phyloP scores from a whole-genome alignment of 345 rosid species.

The Linum trigynum region DNA sequence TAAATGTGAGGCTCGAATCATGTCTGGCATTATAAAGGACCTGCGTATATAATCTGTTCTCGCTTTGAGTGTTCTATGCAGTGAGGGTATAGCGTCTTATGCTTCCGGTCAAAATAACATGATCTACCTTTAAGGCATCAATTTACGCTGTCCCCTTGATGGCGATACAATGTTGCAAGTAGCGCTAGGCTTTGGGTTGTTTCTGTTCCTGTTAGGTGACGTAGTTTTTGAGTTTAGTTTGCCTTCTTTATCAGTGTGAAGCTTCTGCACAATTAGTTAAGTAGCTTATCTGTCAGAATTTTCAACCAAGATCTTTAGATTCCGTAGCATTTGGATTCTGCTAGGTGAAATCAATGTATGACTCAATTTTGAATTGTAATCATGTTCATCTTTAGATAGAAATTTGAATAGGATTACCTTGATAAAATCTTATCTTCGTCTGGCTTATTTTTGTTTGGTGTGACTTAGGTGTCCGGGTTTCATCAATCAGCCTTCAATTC shows the following conservation, averaged over 20 bases:
- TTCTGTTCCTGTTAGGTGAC: not conserved
- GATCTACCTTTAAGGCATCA: not conserved
- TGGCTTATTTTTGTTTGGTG: constrained; percentile 28
- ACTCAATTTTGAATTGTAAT: not conserved
- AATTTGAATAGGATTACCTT: not conserved
- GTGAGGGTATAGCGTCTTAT: too few species aligned
- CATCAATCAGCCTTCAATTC: constrained; percentile 31
- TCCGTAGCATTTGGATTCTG: not conserved
- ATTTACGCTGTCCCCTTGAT: not conserved
- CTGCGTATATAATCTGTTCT: too few species aligned
- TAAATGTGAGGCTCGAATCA: too few species aligned
- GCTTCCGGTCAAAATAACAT: too few species aligned
- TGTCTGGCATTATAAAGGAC: too few species aligned
- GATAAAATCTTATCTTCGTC: not conserved
- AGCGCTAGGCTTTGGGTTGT: not conserved
- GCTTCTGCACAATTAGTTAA: too few species aligned
- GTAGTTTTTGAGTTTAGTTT: too few species aligned
- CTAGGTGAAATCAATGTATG: not conserved
- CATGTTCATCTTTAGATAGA: not conserved
- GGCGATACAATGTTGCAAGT: not conserved
- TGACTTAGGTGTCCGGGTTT: constrained; percentile 33
- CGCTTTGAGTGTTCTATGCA: too few species aligned
- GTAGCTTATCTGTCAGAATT: too few species aligned
- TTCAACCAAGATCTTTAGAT: not conserved
- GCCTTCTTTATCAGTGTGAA: too few species aligned